These are phyloP conservation scores for Ceratocystis smalleyi DNA, from an alignment of 2,329 filamentous ascomycete species.

Conservation along the genomic window DNA sequence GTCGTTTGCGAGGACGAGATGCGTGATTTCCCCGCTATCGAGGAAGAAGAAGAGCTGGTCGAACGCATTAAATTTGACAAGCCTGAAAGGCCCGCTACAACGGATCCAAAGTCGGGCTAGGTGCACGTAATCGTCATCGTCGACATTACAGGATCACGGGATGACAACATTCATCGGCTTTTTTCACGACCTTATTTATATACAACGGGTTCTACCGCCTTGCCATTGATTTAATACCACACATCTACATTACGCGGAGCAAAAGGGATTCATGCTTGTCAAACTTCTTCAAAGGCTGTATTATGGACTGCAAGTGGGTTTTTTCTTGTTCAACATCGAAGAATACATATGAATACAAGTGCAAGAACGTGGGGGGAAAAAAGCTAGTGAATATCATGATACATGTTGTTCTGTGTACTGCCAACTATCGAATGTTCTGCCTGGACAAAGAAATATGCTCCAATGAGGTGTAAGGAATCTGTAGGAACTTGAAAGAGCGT, in stretches of 20 bases:
- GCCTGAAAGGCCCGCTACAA: not conserved
- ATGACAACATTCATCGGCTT: no score
- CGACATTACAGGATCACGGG: not conserved
- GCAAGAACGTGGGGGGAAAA: slow-evolving; percentile 3
- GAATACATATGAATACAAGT: slow-evolving; percentile 1
- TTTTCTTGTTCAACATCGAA: not conserved
- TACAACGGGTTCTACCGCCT: not conserved
- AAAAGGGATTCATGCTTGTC: not conserved
- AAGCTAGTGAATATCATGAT: slow-evolving; percentile 2
- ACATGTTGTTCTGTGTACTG: slow-evolving; percentile 14
- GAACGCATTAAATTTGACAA: slow-evolving; percentile 20
- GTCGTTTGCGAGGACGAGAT: slow-evolving; percentile 48
- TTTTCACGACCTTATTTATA: no score
- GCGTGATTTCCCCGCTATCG: slow-evolving; percentile 30
- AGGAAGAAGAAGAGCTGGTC: slow-evolving; percentile 26
- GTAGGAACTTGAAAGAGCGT: not conserved
- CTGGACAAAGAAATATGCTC: slow-evolving; percentile 4
- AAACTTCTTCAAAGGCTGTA: slow-evolving; percentile 1
- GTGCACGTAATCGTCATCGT: not conserved
- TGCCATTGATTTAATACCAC: not conserved
- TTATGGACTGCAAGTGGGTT: not conserved
- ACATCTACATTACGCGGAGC: not conserved
- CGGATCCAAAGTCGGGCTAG: not conserved
- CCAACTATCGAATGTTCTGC: slow-evolving; percentile 11
- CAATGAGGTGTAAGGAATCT: not conserved